These are phyloP conservation scores for Plasmopara viticola DNA, from an alignment of 352 stramenopile species.

Conservation along the genomic window DNA sequence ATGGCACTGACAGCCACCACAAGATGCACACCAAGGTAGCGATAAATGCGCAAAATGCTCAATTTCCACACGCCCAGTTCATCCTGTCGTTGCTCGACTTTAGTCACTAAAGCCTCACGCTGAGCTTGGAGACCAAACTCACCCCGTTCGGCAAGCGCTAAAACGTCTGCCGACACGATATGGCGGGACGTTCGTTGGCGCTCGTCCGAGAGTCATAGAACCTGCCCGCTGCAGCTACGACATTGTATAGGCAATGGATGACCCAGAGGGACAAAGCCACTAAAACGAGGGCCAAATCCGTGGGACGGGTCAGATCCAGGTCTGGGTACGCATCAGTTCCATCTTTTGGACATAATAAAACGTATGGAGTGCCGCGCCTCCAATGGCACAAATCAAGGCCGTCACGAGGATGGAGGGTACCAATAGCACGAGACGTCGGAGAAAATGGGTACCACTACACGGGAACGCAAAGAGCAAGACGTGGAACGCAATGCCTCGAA, in stretches of 20 bases:
- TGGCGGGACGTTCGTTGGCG: constrained; percentile 29
- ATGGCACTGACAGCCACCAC: constrained; percentile 38
- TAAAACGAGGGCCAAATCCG: constrained; percentile 34
- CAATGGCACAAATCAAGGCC: constrained; percentile 34
- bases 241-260: constrained; percentile 29
- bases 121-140: constrained; percentile 70
- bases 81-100: constrained; percentile 51
- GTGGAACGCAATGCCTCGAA: constrained; percentile 43
- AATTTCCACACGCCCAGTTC: constrained; percentile 53
- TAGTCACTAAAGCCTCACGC: constrained; percentile 41
- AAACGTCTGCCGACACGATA: constrained; percentile 39
- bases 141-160: constrained; percentile 52
- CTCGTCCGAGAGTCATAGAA: constrained; percentile 37
- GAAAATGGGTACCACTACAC: constrained; percentile 34
- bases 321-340: constrained; percentile 26
- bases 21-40: constrained; percentile 33
- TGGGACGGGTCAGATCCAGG: constrained; percentile 26
- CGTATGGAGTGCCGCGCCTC: constrained; percentile 32
- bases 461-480: constrained; percentile 53
- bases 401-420: constrained; percentile 36
- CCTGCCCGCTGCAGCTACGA: constrained; percentile 25
- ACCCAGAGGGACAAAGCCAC: constrained; percentile 43
- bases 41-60: constrained; percentile 48
- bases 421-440: constrained; percentile 33
- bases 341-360: constrained; percentile 55